These are phyloP conservation scores for Pyrenophora graminea DNA, from an alignment of 2,329 filamentous ascomycete species.

Conservation along the genomic window DNA sequence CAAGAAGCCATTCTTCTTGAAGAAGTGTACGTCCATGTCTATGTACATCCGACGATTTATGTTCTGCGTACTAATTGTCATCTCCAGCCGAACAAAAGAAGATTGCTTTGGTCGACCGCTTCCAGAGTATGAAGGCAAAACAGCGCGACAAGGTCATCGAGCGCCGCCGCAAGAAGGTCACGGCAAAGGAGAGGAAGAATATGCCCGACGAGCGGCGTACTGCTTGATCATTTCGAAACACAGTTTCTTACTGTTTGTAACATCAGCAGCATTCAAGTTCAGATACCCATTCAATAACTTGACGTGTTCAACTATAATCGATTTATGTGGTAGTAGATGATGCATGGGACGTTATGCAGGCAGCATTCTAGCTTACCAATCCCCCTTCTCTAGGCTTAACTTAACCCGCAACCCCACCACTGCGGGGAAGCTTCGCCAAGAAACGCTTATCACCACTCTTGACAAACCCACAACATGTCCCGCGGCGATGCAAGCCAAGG, in stretches of 20 bases:
- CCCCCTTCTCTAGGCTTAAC: too few species aligned
- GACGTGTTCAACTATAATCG: background rate
- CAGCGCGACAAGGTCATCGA: constrained; percentile 85
- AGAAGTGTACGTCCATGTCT: constrained; percentile 60
- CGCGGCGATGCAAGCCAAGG: too few species aligned
- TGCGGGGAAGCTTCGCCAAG: too few species aligned
- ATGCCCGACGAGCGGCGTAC: constrained; percentile 52
- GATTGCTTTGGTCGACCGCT: constrained; percentile 76
- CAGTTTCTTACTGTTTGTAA: background rate
- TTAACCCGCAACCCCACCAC: too few species aligned
- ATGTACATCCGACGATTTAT: background rate
- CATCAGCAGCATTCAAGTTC: background rate
- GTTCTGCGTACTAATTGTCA: constrained; percentile 18
- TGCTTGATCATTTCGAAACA: constrained; percentile 1
- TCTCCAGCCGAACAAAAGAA: constrained; percentile 79
- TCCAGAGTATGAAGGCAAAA: constrained; percentile 79
- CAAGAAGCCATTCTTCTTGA: constrained; percentile 91
- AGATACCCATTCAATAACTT: constrained; percentile 10
- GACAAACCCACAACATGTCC: too few species aligned
- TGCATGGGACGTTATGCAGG: background rate
- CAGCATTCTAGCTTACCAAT: too few species aligned
- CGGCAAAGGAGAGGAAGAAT: constrained; percentile 76
- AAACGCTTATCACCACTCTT: too few species aligned
- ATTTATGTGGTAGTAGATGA: background rate
- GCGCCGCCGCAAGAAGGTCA: constrained; percentile 85